These are phyloP conservation scores for Penicillium polonicum DNA, from an alignment of 2,329 filamentous ascomycete genomes.

Conservation along the genomic window DNA sequence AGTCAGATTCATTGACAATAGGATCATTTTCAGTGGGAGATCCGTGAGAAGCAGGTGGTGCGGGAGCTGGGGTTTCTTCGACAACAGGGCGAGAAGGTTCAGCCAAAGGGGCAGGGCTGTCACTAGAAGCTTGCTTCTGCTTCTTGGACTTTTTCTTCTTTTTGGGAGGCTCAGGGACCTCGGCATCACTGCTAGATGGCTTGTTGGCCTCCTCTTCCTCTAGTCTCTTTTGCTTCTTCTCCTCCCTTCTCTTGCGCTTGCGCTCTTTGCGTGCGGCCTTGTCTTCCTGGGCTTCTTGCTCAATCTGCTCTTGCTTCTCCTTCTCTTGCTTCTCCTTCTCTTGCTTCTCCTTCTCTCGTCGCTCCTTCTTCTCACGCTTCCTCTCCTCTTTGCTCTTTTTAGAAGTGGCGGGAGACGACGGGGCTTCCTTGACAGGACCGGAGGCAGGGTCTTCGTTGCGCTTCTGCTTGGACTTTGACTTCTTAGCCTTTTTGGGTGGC, in stretches of 20 bases:
- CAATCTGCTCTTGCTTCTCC: background rate
- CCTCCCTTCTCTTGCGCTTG: conserved; percentile 4
- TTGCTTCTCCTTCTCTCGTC: conserved; percentile 10
- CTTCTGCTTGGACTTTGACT: conserved; percentile 3
- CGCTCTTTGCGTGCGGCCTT: conserved; percentile 1
- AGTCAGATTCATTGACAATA: background rate
- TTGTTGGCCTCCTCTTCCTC: background rate
- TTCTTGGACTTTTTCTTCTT: conserved; percentile 2
- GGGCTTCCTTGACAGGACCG: background rate
- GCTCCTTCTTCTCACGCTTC: conserved; percentile 13
- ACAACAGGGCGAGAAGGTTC: background rate
- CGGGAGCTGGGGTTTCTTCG: background rate
- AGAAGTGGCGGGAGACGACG: background rate
- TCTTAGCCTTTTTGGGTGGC: background rate
- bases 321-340: conserved; percentile 4
- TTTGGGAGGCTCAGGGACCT: background rate
- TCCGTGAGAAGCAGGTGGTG: background rate
- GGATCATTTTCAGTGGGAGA: background rate
- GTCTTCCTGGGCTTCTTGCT: background rate
- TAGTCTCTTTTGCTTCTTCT: conserved; percentile 3
- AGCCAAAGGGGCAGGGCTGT: background rate
- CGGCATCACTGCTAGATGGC: background rate
- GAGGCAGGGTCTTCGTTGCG: background rate
- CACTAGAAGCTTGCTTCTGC: conserved; percentile 1
- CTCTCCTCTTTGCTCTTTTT: conserved; percentile 1